Evolutionary conservation across 2,329 filamentous ascomycete genomes (phyloP).

Genomic region (Alternaria sp.): DNA sequence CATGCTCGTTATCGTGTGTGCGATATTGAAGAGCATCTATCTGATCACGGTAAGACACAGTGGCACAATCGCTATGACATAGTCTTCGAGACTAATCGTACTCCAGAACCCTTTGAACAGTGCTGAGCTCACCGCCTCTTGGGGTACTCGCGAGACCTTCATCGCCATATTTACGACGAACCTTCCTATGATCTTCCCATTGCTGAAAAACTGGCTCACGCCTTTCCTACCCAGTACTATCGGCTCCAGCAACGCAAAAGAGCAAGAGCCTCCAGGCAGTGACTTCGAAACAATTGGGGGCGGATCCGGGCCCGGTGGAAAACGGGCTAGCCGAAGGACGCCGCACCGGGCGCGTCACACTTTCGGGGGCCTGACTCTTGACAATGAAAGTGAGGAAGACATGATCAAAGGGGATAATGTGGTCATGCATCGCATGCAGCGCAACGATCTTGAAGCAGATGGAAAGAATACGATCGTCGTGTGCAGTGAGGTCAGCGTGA

Average conservation of each 20-base stretch:
- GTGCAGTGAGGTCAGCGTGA: neutral
- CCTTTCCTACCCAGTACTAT: neutral
- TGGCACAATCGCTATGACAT: fast-evolving
- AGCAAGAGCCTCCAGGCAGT: neutral
- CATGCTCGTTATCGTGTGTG: conserved; percentile 62
- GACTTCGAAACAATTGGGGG: neutral
- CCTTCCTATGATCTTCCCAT: conserved; percentile 12
- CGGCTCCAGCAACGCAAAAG: neutral
- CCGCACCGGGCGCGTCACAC: neutral
- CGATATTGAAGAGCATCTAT: conserved; percentile 59
- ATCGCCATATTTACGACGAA: conserved; percentile 55
- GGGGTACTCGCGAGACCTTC: conserved; percentile 56
- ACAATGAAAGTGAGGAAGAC: neutral
- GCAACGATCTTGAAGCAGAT: neutral
- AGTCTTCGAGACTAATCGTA: neutral
- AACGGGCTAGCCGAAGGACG: neutral
- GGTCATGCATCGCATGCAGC: neutral
- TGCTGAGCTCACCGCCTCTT: conserved; percentile 44
- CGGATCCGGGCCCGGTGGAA: neutral
- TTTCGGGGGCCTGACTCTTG: neutral
- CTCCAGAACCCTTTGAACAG: neutral
- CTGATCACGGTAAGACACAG: neutral
- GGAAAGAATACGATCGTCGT: neutral
- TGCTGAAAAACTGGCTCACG: neutral
- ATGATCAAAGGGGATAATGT: neutral